phyloP scores from a whole-genome alignment of 768 basidiomycete genomes.

The Fomitopsis pulvina region DNA sequence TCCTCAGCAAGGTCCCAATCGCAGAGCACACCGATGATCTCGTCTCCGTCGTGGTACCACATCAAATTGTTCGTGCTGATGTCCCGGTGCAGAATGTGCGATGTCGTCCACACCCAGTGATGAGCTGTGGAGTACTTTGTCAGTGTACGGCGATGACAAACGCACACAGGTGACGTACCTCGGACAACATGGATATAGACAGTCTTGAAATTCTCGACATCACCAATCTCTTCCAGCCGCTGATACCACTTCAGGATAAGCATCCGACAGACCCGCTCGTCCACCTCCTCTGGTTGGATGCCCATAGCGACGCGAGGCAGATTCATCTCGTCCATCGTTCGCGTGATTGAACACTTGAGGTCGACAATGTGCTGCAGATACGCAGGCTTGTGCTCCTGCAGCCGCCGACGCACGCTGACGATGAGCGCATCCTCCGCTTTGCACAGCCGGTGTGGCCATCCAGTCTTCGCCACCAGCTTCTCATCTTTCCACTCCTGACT shows the following conservation, averaged over 20 bases:
- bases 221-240: background rate
- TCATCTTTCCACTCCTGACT: background rate
- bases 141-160: background rate
- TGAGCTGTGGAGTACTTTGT: background rate
- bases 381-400: too few relatives aligned
- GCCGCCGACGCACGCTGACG: background rate
- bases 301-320: background rate
- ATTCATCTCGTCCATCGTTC: background rate
- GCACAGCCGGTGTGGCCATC: background rate
- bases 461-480: too few relatives aligned
- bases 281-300: background rate
- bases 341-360: background rate
- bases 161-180: background rate
- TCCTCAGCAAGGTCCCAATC: conserved; percentile 6
- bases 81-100: conserved; percentile 4
- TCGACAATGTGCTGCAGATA: conserved; percentile 2
- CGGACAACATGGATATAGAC: too few relatives aligned
- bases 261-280: background rate
- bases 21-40: background rate
- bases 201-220: background rate
- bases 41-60: background rate
- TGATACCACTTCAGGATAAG: background rate
- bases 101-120: background rate
- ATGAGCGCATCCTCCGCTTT: background rate
- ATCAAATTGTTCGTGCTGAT: conserved; percentile 5